Evolutionary conservation across 805 yeast species (phyloP), one percentile per base, ranked within the genome.

Genomic region (Kodamaea leandrae): DNA sequence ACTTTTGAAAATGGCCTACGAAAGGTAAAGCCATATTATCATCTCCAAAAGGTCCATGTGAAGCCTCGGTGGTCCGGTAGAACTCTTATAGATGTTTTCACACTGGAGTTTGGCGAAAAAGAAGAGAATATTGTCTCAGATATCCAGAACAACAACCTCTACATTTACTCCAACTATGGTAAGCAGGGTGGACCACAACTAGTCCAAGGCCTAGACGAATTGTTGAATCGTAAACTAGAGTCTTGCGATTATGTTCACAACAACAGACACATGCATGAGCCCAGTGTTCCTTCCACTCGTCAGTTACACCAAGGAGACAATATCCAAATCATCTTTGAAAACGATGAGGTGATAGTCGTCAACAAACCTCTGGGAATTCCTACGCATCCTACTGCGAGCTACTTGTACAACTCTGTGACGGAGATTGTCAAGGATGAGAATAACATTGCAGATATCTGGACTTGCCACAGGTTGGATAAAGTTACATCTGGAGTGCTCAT

Each of bases 341-440:
- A 70, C 45, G 56, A 54, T 3, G 56, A 62, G 6, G 21, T 69
- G 0, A 18, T 75, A 12, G 78, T 77, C 18, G 67, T 76, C 2
- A 60, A 72, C 47, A 77, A 77, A 45, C 81, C 81, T 0, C 58
- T 68, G 0, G 82, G 82, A 0, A 57, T 76, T 2, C 80, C 82
- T 1, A 74, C 78, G 1, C 82, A 77, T 48, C 79, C 82, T 0
- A 63, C 74, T 0, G 71, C 74, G 6, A 67, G 60, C 28, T 74
- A 68, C 48, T 45, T 54, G 24, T 61, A 63, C 47, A 77, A 77
- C 52, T 58, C 74, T 1, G 46, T 77, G 15, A 60, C 66, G 7
- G 77, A 72, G 50, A 64, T 74, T 2, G 32, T 75, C 24, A 59
- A 66, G 36, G 47, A 53, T 25, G 71, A 68, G 7, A 43, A 59